Base-by-base conservation (phyloP, 177 flowering plant genomes). In the Vitis hybrid region DNA sequence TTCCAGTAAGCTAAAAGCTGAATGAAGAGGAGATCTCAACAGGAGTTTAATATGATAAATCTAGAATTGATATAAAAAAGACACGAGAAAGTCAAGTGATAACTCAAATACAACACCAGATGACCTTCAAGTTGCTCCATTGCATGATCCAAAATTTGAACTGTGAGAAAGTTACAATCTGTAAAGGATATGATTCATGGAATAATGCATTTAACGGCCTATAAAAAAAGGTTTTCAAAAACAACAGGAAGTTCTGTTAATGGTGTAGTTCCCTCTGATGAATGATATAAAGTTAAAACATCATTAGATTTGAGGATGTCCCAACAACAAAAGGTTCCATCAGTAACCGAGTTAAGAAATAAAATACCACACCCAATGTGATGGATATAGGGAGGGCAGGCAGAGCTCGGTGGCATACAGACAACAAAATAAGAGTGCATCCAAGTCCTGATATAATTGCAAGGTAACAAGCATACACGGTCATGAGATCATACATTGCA, bases 351-450 rank as follows among this genome's bases (percentile, higher is more conserved):
- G 99, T 94, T 83, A 91, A 77, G 90, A 94, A 94, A 80, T 94
- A 94, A 80, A 94, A 94, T 40, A 81, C 55, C 51, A 91, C 82
- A 7, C 99, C 99, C 67, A 94, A 71, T 49, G 85, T 40, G 46
- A 94, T 92, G 0, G 99, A 92, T 60, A 94, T 89, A 1, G 99
- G 99, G n/a, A 94, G 90, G n/a, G 99, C 99, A 18, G 97, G 99
- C 75, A 94, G 77, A 35, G 99, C 97, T 57, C 73, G 84, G 11
- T 76, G 92, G 75, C 80, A 86, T 62, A 94, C 86, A 19, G 97
- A 85, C 77, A 94, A 70, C 84, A 94, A 74, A 62, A 94, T 90
- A 21, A 94, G 88, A 6, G 97, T 94, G 88, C 95, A 90, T 9
- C 91, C 99, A 63, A 94, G 91, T 57, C 99, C 99, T 12, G 94